phyloP scores from a whole-genome alignment of 495 filamentous ascomycete genomes.

The Sporormia fimetaria region DNA sequence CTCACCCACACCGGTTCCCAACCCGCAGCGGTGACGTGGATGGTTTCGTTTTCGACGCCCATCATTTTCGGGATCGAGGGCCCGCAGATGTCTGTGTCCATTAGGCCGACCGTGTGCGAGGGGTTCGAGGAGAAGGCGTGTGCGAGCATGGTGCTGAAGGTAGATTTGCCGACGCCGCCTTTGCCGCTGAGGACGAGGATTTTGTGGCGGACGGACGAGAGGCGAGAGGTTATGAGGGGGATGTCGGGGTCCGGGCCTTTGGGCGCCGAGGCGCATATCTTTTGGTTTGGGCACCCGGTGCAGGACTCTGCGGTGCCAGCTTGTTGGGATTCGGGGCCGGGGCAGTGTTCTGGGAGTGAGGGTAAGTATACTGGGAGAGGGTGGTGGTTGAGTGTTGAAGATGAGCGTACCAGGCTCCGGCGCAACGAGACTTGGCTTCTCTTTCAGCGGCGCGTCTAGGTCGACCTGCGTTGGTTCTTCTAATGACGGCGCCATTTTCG shows the following conservation, averaged over 20 bases:
- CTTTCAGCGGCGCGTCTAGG: slow-evolving; percentile 56
- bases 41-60: slow-evolving; percentile 84
- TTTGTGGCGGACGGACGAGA: slow-evolving; percentile 76
- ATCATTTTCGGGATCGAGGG: slow-evolving; percentile 97
- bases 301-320: slow-evolving; percentile 84
- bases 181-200: slow-evolving; percentile 87
- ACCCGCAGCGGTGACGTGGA: slow-evolving; percentile 70
- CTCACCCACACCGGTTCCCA: slow-evolving; percentile 91
- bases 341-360: slow-evolving; percentile 63
- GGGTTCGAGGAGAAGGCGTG: slow-evolving; percentile 75
- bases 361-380: slow-evolving; percentile 3
- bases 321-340: slow-evolving; percentile 76
- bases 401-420: slow-evolving; percentile 62
- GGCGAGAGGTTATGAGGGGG: slow-evolving; percentile 69
- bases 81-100: slow-evolving; percentile 95
- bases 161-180: slow-evolving; percentile 92
- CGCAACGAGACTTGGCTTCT: slow-evolving; percentile 70
- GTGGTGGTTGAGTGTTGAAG: neutral
- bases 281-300: slow-evolving; percentile 88
- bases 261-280: slow-evolving; percentile 84
- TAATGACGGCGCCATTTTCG: slow-evolving; percentile 55
- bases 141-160: slow-evolving; percentile 75
- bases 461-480: slow-evolving; percentile 56
- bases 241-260: slow-evolving; percentile 96
- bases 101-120: slow-evolving; percentile 68